Conservation (phyloP, 768 basidiomycete genomes). For the Termitomyces sp. region DNA sequence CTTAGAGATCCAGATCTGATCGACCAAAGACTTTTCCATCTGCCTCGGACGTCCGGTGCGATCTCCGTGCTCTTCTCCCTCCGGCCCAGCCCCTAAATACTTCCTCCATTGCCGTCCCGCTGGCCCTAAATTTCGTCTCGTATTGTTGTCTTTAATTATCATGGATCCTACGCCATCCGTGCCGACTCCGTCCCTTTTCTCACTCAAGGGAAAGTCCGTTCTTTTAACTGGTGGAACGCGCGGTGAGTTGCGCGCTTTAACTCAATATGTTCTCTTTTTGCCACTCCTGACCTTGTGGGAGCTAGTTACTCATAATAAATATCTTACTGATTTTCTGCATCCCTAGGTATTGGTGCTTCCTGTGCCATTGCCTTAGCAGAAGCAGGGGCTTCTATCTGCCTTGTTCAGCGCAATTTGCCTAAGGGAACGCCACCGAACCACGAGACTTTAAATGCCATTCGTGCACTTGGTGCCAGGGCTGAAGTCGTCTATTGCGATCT, state of each 20-base stretch:
- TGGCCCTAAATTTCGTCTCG: constrained; percentile 9
- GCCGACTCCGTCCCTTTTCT: constrained; percentile 59
- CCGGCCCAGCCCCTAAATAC: constrained; percentile 9
- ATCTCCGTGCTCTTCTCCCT: constrained; percentile 12
- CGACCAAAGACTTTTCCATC: constrained; percentile 11
- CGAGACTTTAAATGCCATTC: constrained; percentile 31
- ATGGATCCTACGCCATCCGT: constrained; percentile 55
- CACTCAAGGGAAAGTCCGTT: constrained; percentile 61
- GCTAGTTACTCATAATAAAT: neutral
- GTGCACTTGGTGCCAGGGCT: constrained; percentile 26
- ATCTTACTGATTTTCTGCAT: neutral
- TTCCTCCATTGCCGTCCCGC: neutral
- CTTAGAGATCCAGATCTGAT: constrained; percentile 14
- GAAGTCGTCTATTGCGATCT: constrained; percentile 40
- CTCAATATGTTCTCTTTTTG: constrained; percentile 7
- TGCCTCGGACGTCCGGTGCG: constrained; percentile 18
- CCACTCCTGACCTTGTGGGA: constrained; percentile 6
- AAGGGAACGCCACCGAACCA: constrained; percentile 22
- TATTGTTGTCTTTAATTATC: constrained; percentile 7
- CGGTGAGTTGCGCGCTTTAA: constrained; percentile 37
- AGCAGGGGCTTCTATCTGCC: constrained; percentile 46
- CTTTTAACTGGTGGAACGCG: constrained; percentile 81
- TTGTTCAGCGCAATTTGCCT: constrained; percentile 35
- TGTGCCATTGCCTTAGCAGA: constrained; percentile 47
- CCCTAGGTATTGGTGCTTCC: constrained; percentile 47